Percentiles rank a stretch among this genome's conserved stretches.
Conservation (phyloP, 2,329 filamentous ascomycete species). For the Tolypocladium guangdongense region DNA sequence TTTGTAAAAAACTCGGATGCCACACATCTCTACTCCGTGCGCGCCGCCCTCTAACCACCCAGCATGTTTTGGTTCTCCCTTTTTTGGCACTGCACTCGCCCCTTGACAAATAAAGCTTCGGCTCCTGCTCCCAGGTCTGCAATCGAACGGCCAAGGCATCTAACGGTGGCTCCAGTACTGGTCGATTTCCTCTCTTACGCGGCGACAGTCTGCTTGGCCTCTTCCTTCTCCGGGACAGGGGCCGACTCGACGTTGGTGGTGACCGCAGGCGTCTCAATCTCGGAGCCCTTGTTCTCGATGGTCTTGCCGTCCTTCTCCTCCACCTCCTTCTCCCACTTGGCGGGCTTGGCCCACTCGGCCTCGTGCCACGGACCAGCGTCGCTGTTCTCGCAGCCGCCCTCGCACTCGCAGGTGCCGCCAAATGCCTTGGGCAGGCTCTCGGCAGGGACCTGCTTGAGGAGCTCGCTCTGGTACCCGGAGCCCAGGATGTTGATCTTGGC, state of each 20-base stretch:
- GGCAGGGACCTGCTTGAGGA: slow-evolving; percentile 71
- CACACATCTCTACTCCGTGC: background rate
- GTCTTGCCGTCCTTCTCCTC: slow-evolving; percentile 22
- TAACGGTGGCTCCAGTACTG: background rate
- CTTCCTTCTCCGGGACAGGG: slow-evolving; percentile 19
- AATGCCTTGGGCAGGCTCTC: slow-evolving; percentile 86
- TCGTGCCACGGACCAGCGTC: slow-evolving; percentile 88
- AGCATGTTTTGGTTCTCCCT: background rate
- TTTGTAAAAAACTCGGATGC: background rate
- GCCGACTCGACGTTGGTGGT: slow-evolving; percentile 18
- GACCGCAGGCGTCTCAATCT: slow-evolving; percentile 22
- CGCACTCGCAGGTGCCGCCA: slow-evolving; percentile 74
- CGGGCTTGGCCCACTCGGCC: slow-evolving; percentile 50
- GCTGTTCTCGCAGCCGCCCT: slow-evolving; percentile 73
- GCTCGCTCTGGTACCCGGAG: slow-evolving; percentile 67
- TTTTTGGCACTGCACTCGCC: background rate
- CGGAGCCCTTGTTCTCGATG: slow-evolving; percentile 29
- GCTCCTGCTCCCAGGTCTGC: background rate
- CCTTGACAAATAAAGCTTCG: background rate
- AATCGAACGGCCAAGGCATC: background rate
- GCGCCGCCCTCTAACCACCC: background rate
- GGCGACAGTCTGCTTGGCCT: slow-evolving; percentile 17
- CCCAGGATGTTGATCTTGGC: slow-evolving; percentile 92
- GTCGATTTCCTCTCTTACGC: slow-evolving; percentile 2
- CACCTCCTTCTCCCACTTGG: slow-evolving; percentile 50